phyloP scores from a whole-genome alignment of 768 basidiomycete species.

The Trametes gibbosa region DNA sequence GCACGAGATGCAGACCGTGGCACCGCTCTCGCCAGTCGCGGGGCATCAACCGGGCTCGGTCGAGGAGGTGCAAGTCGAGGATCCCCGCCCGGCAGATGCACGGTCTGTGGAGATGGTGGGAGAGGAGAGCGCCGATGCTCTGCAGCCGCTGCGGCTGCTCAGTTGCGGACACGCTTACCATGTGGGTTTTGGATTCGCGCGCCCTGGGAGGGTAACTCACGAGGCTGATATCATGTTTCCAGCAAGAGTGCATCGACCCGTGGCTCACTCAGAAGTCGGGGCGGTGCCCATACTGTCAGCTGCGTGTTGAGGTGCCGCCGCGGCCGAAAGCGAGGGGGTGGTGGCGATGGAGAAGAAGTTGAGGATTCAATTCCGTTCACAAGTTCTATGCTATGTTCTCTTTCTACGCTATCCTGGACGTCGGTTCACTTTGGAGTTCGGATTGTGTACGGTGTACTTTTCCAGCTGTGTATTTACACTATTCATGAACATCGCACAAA shows the following conservation, averaged over 20 bases:
- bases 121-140: slow-evolving; percentile 49
- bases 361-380: background rate
- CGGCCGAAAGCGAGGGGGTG: background rate
- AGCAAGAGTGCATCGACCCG: slow-evolving; percentile 15
- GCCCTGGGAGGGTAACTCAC: background rate
- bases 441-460: background rate
- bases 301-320: slow-evolving; percentile 4
- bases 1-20: background rate
- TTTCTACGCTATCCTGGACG: background rate
- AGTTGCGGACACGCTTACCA: slow-evolving; percentile 89
- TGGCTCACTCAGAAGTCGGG: slow-evolving; percentile 18
- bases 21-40: background rate
- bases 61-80: slow-evolving; percentile 4
- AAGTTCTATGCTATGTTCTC: background rate
- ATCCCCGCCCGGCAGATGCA: slow-evolving; percentile 2
- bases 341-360: background rate
- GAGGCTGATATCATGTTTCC: background rate
- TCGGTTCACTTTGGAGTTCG: background rate
- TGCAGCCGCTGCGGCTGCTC: slow-evolving; percentile 72
- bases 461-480: background rate
- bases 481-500: background rate
- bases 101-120: slow-evolving; percentile 4
- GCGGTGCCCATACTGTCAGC: slow-evolving; percentile 14
- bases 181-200: slow-evolving; percentile 45
- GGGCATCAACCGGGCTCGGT: background rate